Percentiles rank a stretch among this genome's conserved stretches.
These are phyloP conservation scores for Marasmius tenuissimus DNA, from an alignment of 1,284 basidiomycete genomes.

Conservation along the genomic window DNA sequence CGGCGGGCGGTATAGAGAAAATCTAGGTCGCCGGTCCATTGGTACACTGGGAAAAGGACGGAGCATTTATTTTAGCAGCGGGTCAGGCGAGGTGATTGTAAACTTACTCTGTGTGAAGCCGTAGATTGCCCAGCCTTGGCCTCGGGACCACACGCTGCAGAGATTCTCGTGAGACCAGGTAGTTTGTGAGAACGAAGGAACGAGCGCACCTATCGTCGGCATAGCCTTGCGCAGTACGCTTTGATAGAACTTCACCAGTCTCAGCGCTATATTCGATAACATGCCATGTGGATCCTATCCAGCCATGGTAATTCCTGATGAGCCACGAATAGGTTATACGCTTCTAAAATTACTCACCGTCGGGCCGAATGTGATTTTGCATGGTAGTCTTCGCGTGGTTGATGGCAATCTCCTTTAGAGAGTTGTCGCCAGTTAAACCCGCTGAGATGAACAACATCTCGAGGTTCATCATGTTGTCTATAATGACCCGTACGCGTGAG, in stretches of 20 bases:
- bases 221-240: constrained; percentile 62
- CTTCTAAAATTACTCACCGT: constrained; percentile 40
- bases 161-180: background rate
- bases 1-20: constrained; percentile 60
- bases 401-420: constrained; percentile 57
- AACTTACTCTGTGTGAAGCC: constrained; percentile 66
- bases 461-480: constrained; percentile 79
- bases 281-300: constrained; percentile 62
- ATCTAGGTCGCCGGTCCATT: constrained; percentile 42
- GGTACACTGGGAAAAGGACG: constrained; percentile 49
- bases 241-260: constrained; percentile 56
- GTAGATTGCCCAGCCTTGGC: constrained; percentile 70
- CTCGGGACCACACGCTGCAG: constrained; percentile 65
- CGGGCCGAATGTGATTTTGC: constrained; percentile 61
- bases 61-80: background rate
- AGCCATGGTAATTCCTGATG: background rate
- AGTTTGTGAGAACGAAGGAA: background rate
- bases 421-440: constrained; percentile 56
- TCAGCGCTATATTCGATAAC: constrained; percentile 67
- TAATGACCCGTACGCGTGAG: constrained; percentile 63
- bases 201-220: constrained; percentile 46
- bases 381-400: constrained; percentile 68
- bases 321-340: background rate
- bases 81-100: background rate
- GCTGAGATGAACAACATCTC: constrained; percentile 61